Evolutionary conservation across 257 asterid genomes (phyloP), one percentile per base, ranked within the genome.

Genomic region (Petunia axillaris): DNA sequence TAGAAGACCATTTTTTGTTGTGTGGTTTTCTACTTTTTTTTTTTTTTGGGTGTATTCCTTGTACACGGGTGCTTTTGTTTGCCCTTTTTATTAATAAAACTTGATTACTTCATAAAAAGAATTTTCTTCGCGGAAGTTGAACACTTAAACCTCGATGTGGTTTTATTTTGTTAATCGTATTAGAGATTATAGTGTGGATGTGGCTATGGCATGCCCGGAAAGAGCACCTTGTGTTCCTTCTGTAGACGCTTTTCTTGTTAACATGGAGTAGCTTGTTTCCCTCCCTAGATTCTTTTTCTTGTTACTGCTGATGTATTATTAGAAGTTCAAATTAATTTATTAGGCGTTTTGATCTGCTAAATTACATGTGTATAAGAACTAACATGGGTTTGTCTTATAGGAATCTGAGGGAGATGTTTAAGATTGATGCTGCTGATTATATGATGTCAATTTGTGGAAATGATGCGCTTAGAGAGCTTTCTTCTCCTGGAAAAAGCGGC

Each of bases 401-500:
- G 94, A 86, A 92, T 84, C 89, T 95, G 88, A 92, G 99, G 83
- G 98, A 93, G 82, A 85, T 95, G 97, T 96, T 96, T 86, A 91
- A 89, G 89, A 94, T 96, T 74, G 98, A 96, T 79, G 92, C 99
- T 75, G 99, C 98, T 6, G 99, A 96, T 83, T 96, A 96, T 87
- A 96, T 96, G 99, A 94, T 96, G 90, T 96, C 99, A 66, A 89
- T 96, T 81, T 96, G 99, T 83, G 98, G 99, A 86, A 92, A 92
- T 83, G 99, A 96, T 87, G 94, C 97, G 71, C 94, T 96, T 60
- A 86, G 97, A 81, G 98, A 96, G 81, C 99, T 96, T 84, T 96
- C 99, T 71, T 96, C 99, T 82, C 99, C 99, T 36, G 99, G 99
- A 74, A 96, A 96, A 90, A 96, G 99, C 86, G 98, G 99, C 77